Conservation (phyloP, 1,284 basidiomycete species). For the Malassezia obtusa region DNA sequence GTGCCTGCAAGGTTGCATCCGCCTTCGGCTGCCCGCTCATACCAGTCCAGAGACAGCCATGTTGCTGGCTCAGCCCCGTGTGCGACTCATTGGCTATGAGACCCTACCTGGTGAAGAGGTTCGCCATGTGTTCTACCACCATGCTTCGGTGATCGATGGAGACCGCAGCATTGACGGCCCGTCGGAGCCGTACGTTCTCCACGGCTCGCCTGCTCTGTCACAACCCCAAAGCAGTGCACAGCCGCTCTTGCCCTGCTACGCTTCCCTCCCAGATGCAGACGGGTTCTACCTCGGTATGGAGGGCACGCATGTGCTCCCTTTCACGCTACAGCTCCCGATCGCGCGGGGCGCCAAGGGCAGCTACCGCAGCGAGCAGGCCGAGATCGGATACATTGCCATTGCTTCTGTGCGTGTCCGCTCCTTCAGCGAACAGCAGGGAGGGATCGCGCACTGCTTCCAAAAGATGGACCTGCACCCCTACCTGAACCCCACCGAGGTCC, state of each 20-base stretch:
- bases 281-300: conserved; percentile 56
- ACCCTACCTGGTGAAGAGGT: conserved; percentile 57
- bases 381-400: conserved; percentile 75
- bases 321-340: conserved; percentile 65
- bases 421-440: conserved; percentile 49
- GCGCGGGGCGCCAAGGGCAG: conserved; percentile 65
- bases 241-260: conserved; percentile 52
- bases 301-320: conserved; percentile 66
- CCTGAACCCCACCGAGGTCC: conserved; percentile 59
- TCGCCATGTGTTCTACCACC: conserved; percentile 78
- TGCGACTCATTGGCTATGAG: conserved; percentile 80
- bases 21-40: conserved; percentile 59
- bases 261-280: conserved; percentile 56
- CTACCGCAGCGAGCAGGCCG: conserved; percentile 56
- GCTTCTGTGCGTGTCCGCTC: conserved; percentile 73
- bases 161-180: conserved; percentile 31
- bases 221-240: conserved; percentile 51
- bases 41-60: conserved; percentile 54
- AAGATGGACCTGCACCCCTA: conserved; percentile 73
- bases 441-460: conserved; percentile 82
- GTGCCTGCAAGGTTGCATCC: conserved; percentile 62
- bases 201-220: conserved; percentile 32
- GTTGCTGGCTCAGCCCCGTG: conserved; percentile 66
- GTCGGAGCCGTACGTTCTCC: conserved; percentile 39
- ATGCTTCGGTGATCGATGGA: conserved; percentile 56